Evolutionary conservation across 2,329 filamentous ascomycete species (phyloP).

Genomic region (Aspergillus awamori): DNA sequence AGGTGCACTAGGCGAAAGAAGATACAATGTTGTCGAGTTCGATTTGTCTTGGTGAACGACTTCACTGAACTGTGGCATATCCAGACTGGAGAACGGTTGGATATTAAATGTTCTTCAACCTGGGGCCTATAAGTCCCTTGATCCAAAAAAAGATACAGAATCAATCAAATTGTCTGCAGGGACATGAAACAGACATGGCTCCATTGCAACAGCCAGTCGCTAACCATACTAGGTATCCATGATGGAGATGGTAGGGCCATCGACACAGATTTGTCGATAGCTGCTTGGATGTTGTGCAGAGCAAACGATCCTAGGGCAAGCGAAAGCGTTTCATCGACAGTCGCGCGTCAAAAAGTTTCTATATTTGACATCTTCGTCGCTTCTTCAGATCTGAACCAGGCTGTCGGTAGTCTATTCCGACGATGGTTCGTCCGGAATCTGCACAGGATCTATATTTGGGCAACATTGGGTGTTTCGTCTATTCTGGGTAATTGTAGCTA

Average conservation of each 20-base stretch:
- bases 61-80: constrained; percentile 18
- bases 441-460: constrained; percentile 29
- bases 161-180: constrained; percentile 32
- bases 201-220: constrained; percentile 36
- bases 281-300: constrained; percentile 23
- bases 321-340: constrained; percentile 39
- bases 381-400: constrained; percentile 32
- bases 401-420: constrained; percentile 20
- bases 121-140: constrained; percentile 24
- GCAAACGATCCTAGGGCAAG: constrained; percentile 30
- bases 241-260: constrained; percentile 24
- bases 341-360: constrained; percentile 47
- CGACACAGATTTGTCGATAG: constrained; percentile 13
- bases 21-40: constrained; percentile 22
- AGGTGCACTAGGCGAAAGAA: constrained; percentile 23
- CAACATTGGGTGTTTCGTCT: constrained; percentile 29
- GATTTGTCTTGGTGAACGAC: constrained; percentile 22
- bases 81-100: constrained; percentile 35
- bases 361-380: constrained; percentile 41
- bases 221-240: constrained; percentile 32
- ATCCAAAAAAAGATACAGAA: constrained; percentile 32
- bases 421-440: constrained; percentile 28
- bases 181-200: constrained; percentile 46
- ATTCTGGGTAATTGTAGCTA: constrained; percentile 27
- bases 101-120: constrained; percentile 43